Conservation (phyloP, 805 yeast genomes). For the Monosporozyma aerobia region DNA sequence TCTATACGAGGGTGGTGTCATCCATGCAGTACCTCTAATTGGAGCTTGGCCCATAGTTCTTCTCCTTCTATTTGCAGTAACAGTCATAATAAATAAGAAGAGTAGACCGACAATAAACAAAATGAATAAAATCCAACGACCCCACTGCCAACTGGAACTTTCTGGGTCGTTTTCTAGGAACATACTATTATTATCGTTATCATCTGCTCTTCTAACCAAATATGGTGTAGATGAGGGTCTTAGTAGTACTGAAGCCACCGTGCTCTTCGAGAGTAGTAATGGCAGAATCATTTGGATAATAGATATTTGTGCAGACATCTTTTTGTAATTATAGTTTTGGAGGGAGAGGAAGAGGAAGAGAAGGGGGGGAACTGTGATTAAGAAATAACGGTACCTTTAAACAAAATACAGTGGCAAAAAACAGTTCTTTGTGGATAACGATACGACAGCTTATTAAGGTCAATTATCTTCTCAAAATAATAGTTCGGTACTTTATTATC, state of each 20-base stretch:
- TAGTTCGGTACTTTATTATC: background rate
- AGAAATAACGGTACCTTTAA: background rate
- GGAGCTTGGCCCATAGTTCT: slow-evolving; percentile 40
- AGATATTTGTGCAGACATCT: background rate
- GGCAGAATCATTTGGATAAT: background rate
- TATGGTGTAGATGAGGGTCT: background rate
- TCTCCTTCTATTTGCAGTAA: slow-evolving; percentile 49
- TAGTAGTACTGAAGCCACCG: background rate
- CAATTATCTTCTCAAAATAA: background rate
- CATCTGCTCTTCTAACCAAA: background rate
- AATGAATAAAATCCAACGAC: slow-evolving; percentile 60
- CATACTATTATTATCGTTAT: background rate
- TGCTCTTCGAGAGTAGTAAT: background rate
- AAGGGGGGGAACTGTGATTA: background rate
- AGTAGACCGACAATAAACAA: slow-evolving; percentile 43
- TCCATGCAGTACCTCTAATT: slow-evolving; percentile 70
- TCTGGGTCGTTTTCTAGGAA: slow-evolving; percentile 7
- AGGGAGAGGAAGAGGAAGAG: background rate
- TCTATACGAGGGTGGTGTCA: slow-evolving; percentile 72
- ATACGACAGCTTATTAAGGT: too few relatives aligned
- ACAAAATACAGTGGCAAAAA: background rate
- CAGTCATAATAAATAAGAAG: slow-evolving; percentile 39
- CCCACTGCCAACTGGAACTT: slow-evolving; percentile 28
- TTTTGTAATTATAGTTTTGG: background rate
- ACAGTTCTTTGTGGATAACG: too few relatives aligned